phyloP scores from a whole-genome alignment of 257 asterid genomes.

The Cruciata laevipes region DNA sequence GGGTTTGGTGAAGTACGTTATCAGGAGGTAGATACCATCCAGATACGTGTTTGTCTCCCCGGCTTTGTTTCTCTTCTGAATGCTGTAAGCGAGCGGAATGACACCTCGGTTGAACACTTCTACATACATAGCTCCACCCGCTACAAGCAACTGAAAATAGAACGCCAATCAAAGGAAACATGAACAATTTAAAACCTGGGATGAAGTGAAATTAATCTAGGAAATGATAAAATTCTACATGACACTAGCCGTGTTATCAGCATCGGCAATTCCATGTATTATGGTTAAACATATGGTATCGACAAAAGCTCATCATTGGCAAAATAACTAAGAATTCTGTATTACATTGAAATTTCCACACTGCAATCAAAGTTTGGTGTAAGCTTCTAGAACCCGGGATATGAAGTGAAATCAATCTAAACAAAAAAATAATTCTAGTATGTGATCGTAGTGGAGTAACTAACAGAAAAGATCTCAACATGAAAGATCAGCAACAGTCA shows the following conservation, averaged over 20 bases:
- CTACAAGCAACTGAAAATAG: conserved; percentile 64
- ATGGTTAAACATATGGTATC: neutral
- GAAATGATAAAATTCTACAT: neutral
- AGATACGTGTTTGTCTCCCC: conserved; percentile 88
- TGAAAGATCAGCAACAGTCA: neutral
- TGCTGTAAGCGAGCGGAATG: conserved; percentile 84
- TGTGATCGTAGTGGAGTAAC: neutral
- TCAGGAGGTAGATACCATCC: conserved; percentile 90
- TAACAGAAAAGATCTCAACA: neutral
- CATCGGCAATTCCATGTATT: neutral
- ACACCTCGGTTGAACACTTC: conserved; percentile 96
- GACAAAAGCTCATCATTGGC: neutral
- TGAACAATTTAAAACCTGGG: neutral
- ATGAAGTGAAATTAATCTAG: neutral
- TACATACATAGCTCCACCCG: conserved; percentile 96
- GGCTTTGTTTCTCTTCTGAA: conserved; percentile 71
- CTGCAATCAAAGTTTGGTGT: neutral
- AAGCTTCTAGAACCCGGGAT: neutral
- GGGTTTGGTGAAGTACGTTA: conserved; percentile 91
- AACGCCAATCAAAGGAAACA: neutral
- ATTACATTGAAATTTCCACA: neutral
- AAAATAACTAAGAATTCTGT: no score
- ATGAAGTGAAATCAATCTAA: neutral
- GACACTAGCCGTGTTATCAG: neutral
- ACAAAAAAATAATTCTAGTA: neutral